Percentiles rank a stretch among this genome's conserved stretches.
These are phyloP conservation scores for Phragmites australis DNA, from an alignment of 176 grass and related monocot genomes.

Conservation along the genomic window DNA sequence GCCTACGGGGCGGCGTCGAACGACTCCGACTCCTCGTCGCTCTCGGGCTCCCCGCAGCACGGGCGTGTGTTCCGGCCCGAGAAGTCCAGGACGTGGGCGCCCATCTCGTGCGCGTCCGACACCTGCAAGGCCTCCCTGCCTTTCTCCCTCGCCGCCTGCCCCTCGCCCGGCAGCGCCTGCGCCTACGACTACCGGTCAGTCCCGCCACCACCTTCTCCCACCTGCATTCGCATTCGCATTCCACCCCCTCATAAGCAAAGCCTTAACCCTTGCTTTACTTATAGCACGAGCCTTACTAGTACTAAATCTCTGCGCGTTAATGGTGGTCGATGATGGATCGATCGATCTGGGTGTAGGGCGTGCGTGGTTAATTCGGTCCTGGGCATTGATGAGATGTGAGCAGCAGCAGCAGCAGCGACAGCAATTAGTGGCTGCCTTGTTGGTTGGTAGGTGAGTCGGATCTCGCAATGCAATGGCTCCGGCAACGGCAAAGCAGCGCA, in stretches of 20 bases:
- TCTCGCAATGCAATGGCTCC: conserved; percentile 30
- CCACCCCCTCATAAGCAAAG: neutral
- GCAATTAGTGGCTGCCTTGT: conserved; percentile 47
- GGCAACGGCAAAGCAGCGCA: conserved; percentile 16
- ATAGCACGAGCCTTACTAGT: neutral
- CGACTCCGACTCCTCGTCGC: neutral
- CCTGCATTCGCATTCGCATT: neutral
- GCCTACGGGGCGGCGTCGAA: neutral
- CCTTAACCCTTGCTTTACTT: conserved; percentile 35
- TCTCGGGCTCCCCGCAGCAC: neutral
- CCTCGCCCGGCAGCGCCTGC: conserved; percentile 56
- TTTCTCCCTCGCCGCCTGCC: conserved; percentile 67
- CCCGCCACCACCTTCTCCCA: neutral
- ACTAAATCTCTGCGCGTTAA: conserved; percentile 21
- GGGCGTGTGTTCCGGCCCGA: conserved; percentile 48
- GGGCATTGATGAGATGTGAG: conserved; percentile 44
- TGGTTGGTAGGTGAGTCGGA: conserved; percentile 48
- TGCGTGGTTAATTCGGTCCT: conserved; percentile 25
- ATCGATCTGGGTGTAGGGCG: conserved; percentile 35
- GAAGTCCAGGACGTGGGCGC: conserved; percentile 43
- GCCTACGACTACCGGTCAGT: conserved; percentile 78
- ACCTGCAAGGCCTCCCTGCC: conserved; percentile 63
- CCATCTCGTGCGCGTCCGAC: conserved; percentile 62
- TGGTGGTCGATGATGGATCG: neutral
- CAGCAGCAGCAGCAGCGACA: conserved; percentile 2